Evolutionary conservation across 768 basidiomycete species (phyloP), one percentile per base, ranked within the genome.

Genomic region (Cytidiella melzeri): DNA sequence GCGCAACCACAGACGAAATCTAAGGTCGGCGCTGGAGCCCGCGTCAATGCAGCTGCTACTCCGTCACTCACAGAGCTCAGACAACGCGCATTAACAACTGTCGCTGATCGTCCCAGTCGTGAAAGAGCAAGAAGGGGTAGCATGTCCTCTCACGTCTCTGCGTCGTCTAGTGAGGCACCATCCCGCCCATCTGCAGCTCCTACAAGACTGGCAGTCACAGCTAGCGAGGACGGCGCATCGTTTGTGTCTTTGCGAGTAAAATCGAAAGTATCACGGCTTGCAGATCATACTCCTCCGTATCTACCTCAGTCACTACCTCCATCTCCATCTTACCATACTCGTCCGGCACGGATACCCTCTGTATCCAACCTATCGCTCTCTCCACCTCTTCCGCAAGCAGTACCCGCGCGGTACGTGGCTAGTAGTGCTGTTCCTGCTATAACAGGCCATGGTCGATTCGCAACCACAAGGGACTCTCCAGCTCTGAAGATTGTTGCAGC

Each of bases 231-330:
- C 12, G 25, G 50, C 11, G 41, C 43, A 18, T 48, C 57, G 12
- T 40, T 46, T 13, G 56, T 53, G 13, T 45, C 52, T 25, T 48
- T 64, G 37, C 67, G 67, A 58, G 74, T 88, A 53, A 85, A 76
- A 64, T 77, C 85, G 18, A 87, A 79, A 59, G 71, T 87, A 21
- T 75, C 83, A 0, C 63, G 67, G 30, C 53, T 80, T 39, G 75
- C 71, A 19, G 79, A 73, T 53, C 53, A 64, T 7, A 7, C 30
- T 15, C 46, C 62, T 3, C 53, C 62, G 1, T 50, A 57, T 2
- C 50, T 55, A 1, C 54, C 64, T 5, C 50, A 40, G 12, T 53
- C 60, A 7, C 43, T 50, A 9, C 62, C 48, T 2, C 38, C 55
- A 9, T 53, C 56, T 6, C 57, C 53, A 19, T 51, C 61, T 12